Evolutionary conservation across 371 early-diverging fungal species (phyloP).

Genomic region (Mortierella polycephala): DNA sequence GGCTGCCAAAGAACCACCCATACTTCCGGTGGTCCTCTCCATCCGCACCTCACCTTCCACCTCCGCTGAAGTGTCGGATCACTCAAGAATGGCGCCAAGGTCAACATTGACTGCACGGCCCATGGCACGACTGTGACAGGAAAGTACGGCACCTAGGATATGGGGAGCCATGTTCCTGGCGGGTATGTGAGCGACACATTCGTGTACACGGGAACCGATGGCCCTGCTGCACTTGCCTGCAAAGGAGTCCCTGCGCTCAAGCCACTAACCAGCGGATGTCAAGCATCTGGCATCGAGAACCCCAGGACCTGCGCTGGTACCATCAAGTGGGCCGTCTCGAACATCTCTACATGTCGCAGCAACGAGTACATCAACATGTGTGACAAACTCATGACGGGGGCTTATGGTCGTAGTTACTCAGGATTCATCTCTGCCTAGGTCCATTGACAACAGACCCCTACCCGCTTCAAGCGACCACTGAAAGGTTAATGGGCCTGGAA

Average conservation of each 20-base stretch:
- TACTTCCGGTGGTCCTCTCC: constrained; percentile 5
- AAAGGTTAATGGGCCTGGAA: too few relatives aligned
- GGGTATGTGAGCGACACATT: neutral
- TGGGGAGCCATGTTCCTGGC: neutral
- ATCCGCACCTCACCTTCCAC: constrained; percentile 8
- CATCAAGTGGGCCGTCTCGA: too few relatives aligned
- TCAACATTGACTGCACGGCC: constrained; percentile 13
- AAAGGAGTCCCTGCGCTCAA: neutral
- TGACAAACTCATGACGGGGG: too few relatives aligned
- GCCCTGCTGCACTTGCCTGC: neutral
- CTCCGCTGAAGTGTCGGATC: constrained; percentile 6
- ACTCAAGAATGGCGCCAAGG: constrained; percentile 8
- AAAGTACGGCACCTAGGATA: neutral
- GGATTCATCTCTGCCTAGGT: too few relatives aligned
- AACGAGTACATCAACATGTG: too few relatives aligned
- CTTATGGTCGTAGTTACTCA: too few relatives aligned
- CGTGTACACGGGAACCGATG: neutral
- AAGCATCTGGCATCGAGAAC: too few relatives aligned
- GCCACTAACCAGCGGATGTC: neutral
- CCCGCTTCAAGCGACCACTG: too few relatives aligned
- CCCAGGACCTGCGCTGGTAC: too few relatives aligned
- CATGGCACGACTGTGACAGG: constrained; percentile 16
- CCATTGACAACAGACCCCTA: too few relatives aligned
- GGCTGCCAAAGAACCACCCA: constrained; percentile 5
- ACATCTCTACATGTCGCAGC: too few relatives aligned